Percentiles rank a stretch among this genome's conserved stretches.
Conservation (phyloP, 2,329 filamentous ascomycete species). For the Penicillium expansum region DNA sequence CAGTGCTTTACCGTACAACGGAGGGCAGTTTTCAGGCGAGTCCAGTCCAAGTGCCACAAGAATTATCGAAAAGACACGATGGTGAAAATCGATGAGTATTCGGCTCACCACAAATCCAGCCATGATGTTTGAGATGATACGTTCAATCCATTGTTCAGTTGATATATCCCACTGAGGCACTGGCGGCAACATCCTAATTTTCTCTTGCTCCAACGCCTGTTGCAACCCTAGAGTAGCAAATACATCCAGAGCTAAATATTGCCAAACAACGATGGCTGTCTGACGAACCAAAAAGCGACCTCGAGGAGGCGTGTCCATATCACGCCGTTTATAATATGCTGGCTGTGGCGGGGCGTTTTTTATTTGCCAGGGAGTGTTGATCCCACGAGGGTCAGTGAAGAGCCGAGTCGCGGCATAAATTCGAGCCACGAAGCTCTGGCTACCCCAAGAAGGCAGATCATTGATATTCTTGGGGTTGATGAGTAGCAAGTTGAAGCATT, state of each 20-base stretch:
- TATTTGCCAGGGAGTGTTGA: conserved; percentile 19
- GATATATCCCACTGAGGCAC: conserved; percentile 8
- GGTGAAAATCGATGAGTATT: conserved; percentile 16
- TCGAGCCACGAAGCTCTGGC: background rate
- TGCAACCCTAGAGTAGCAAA: background rate
- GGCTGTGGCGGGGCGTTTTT: conserved; percentile 18
- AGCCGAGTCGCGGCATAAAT: background rate
- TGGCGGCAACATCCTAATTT: conserved; percentile 1
- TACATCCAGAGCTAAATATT: conserved; percentile 14
- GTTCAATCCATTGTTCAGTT: conserved; percentile 14
- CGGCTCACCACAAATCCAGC: conserved; percentile 12
- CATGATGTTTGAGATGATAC: conserved; percentile 8
- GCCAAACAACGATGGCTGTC: conserved; percentile 14
- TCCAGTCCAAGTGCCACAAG: conserved; percentile 10
- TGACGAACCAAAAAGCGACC: conserved; percentile 18
- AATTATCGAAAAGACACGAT: conserved; percentile 17
- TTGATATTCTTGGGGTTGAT: conserved; percentile 5
- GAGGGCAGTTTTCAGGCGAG: conserved; percentile 17
- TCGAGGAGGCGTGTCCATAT: conserved; percentile 3
- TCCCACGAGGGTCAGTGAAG: conserved; percentile 13
- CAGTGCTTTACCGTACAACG: conserved; percentile 20
- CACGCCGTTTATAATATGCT: conserved; percentile 4
- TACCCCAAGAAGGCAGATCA: background rate
- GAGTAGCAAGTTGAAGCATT: conserved; percentile 9
- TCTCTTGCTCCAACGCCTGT: background rate